A percentile compares a stretch with the other conserved stretches of the same genome.
Conservation (phyloP, 2,329 filamentous ascomycete species). For the Fusarium sp. region DNA sequence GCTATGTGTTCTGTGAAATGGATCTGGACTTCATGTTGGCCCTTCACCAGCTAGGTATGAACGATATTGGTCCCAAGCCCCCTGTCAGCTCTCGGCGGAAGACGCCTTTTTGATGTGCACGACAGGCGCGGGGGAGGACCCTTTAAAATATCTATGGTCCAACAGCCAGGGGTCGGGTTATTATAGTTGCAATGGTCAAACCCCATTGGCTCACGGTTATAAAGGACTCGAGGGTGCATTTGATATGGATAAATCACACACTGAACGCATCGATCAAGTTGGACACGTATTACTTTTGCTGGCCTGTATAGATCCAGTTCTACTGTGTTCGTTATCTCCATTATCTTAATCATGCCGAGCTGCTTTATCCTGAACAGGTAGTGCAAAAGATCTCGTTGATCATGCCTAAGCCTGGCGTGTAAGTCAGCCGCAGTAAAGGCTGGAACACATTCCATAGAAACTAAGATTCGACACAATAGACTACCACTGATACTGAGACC, state of each 20-base stretch:
- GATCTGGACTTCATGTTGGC: background rate
- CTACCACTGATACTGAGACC: background rate
- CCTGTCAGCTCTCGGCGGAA: background rate
- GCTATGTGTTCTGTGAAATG: background rate
- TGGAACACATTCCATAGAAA: background rate
- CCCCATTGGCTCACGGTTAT: conserved; percentile 46
- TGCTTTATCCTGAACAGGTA: background rate
- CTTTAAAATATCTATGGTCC: background rate
- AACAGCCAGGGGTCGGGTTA: background rate
- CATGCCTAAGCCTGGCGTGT: background rate
- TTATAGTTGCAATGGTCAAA: conserved; percentile 3
- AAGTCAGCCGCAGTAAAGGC: background rate
- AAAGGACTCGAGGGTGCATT: conserved; percentile 42
- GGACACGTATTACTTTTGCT: background rate
- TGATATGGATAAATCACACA: conserved; percentile 50
- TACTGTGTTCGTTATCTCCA: background rate
- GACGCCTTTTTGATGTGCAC: background rate
- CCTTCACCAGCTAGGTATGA: background rate
- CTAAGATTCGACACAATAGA: background rate
- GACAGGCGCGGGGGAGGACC: conserved; percentile 12
- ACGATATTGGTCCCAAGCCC: background rate
- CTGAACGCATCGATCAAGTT: background rate
- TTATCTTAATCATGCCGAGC: background rate
- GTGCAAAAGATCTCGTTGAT: background rate
- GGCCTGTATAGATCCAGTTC: background rate